Evolutionary conservation across 2,329 filamentous ascomycete species (phyloP).

Genomic region (Thyridium curvatum): DNA sequence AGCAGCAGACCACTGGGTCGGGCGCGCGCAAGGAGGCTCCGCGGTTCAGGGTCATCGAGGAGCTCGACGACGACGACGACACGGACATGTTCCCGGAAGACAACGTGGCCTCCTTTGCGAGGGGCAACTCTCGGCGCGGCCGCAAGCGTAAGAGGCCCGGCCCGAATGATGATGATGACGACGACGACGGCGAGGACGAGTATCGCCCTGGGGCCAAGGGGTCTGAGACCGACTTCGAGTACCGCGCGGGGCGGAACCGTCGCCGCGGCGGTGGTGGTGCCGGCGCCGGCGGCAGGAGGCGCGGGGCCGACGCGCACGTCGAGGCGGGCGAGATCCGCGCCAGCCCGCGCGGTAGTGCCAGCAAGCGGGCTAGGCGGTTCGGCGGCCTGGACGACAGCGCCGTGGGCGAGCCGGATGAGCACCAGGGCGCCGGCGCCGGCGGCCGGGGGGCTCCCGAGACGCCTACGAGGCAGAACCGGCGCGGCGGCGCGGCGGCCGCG

Average conservation of each 20-base stretch:
- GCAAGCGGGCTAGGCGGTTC: too few relatives aligned
- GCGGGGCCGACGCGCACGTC: neutral
- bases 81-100: neutral
- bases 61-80: slow-evolving; percentile 2
- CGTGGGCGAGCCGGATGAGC: neutral
- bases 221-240: neutral
- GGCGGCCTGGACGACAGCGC: neutral
- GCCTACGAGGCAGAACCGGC: too few relatives aligned
- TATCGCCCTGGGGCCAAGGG: neutral
- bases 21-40: slow-evolving; percentile 14
- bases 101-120: neutral
- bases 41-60: slow-evolving; percentile 1
- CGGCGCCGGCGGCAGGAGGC: neutral
- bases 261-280: neutral
- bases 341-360: too few relatives aligned
- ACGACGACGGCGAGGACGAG: slow-evolving; percentile 1
- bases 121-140: neutral
- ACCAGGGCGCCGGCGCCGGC: neutral
- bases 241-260: neutral
- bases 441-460: neutral
- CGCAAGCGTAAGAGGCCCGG: slow-evolving; percentile 7
- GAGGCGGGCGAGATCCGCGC: neutral
- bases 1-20: neutral
- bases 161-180: slow-evolving; percentile 1
- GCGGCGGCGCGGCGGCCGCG: too few relatives aligned